Evolutionary conservation across 768 basidiomycete species (phyloP), one percentile per base, ranked within the genome.

Genomic region (Galerina marginata): DNA sequence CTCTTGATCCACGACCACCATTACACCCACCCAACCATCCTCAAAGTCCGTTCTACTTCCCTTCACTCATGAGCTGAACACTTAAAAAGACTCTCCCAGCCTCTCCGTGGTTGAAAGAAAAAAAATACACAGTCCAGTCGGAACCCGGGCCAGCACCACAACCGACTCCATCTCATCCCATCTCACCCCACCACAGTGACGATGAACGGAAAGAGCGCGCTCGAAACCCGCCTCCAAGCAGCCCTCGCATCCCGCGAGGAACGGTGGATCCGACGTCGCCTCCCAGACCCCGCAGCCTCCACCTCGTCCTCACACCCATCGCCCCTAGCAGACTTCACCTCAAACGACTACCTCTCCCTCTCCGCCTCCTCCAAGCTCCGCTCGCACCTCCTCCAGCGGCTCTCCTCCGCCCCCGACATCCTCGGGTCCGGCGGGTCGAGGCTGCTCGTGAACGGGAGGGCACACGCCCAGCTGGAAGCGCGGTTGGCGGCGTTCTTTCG

Each of bases 271-370:
- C 81, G 87, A n/a, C 85, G 92, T 42, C 78, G 83, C 23, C 84
- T 95, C 1, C 90, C 91, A 4, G 78, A 85, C 58, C 82, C 29
- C 29, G 29, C 29, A 7, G 5, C 83, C 0, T 72, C 73, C 44
- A 73, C 82, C 37, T 72, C 76, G 6, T 72, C 77, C 12, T 60
- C 46, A 40, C 29, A 4, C 29, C 5, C 29, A 1, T 65, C 69
- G 0, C 67, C 69, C 56, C 63, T 80, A 23, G 75, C 82, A 54
- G 92, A 95, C 69, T 93, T 94, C 72, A 90, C 83, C n/a, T 91
- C 93, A 2, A 97, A 96, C 73, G 94, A 97, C 74, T 97, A 96
- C 74, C 89, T 97, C 54, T 94, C 93, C 0, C 81, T 97, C 25
- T 79, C 94, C 1, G 72, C 77, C 16, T 92, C 88, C 2, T 66